phyloP scores from a whole-genome alignment of 257 asterid species.

The Buddleja alternifolia region DNA sequence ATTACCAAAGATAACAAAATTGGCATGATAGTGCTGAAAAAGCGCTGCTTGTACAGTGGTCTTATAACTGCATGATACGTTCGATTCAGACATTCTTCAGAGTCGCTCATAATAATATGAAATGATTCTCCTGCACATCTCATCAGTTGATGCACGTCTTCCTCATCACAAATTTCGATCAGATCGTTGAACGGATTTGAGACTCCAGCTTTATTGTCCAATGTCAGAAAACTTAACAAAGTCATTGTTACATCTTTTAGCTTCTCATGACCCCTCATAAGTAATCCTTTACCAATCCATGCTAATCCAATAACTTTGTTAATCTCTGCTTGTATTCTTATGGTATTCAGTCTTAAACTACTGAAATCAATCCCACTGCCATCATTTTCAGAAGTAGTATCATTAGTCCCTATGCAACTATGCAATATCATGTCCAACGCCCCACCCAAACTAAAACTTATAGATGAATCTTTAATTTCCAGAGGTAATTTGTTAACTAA shows the following conservation, averaged over 20 bases:
- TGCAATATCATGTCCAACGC: constrained; percentile 58
- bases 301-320: constrained; percentile 73
- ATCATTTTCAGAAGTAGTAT: constrained; percentile 34
- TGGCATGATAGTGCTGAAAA: constrained; percentile 76
- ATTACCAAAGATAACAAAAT: constrained; percentile 56
- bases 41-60: constrained; percentile 96
- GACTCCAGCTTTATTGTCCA: constrained; percentile 42
- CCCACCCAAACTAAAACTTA: constrained; percentile 53
- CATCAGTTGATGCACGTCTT: constrained; percentile 54
- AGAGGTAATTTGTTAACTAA: constrained; percentile 88
- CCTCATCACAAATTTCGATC: constrained; percentile 41
- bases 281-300: constrained; percentile 95
- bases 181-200: constrained; percentile 36
- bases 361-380: constrained; percentile 43
- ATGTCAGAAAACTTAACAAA: constrained; percentile 59
- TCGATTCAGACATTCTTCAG: constrained; percentile 77
- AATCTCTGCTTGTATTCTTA: constrained; percentile 39
- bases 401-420: constrained; percentile 42
- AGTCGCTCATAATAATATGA: constrained; percentile 81
- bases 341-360: constrained; percentile 42
- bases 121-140: constrained; percentile 87
- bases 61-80: constrained; percentile 70
- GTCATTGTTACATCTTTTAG: constrained; percentile 68
- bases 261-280: constrained; percentile 95
- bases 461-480: constrained; percentile 40